phyloP scores from a whole-genome alignment of 495 filamentous ascomycete genomes.

The Penicillium soppii region DNA sequence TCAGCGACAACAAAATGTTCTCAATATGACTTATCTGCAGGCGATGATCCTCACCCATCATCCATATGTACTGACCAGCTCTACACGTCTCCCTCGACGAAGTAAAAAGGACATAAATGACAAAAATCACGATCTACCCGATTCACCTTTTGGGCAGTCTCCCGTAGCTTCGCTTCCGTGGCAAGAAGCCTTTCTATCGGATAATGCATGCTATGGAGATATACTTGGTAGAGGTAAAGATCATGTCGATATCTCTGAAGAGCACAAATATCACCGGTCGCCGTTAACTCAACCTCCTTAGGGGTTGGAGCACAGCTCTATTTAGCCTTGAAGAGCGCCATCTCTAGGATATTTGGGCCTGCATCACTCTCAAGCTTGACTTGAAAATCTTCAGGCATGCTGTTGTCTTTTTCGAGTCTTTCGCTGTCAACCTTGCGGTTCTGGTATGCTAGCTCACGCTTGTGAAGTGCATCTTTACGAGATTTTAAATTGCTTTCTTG shows the following conservation, averaged over 20 bases:
- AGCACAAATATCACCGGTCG: background rate
- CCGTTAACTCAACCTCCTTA: background rate
- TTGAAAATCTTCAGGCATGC: background rate
- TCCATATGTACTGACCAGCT: background rate
- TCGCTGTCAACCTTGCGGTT: background rate
- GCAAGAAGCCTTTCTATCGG: background rate
- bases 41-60: constrained; percentile 3
- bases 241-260: background rate
- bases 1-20: constrained; percentile 6
- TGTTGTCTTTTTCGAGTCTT: background rate
- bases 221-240: background rate
- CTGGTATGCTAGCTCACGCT: background rate
- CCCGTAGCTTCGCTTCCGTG: background rate
- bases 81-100: background rate
- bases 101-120: background rate
- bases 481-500: background rate
- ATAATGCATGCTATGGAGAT: background rate
- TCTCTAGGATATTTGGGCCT: too few species aligned
- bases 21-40: constrained; percentile 6
- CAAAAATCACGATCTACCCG: background rate
- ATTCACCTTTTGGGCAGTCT: background rate
- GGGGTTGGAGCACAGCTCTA: too few species aligned
- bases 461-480: background rate
- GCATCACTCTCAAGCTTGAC: too few species aligned
- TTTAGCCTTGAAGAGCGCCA: too few species aligned